Base-by-base conservation (phyloP, 305 asterid genomes). In the Fraxinus albicans region DNA sequence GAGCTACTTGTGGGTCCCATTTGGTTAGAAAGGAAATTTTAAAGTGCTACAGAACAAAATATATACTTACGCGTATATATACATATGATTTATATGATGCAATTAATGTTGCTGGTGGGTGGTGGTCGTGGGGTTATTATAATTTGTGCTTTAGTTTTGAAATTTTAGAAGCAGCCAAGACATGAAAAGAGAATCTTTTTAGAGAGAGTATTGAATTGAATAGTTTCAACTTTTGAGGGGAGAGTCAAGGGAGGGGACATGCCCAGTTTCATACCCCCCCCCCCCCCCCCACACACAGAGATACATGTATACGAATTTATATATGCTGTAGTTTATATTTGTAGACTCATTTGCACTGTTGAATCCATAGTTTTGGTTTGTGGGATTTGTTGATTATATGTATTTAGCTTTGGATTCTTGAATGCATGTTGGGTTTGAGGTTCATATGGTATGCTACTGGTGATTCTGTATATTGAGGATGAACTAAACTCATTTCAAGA, bases 361-460 rank as follows among this genome's bases (percentile, higher is more conserved):
- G 15, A 19, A 23, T 36, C 36, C 13, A 19, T 63, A 19, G 23
- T 36, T 79, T 58, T 19, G 67, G 67, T 19, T n/a, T 58, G 9
- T 6, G 67, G 67, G 7, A 58, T 79, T 55, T 73, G 42, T 34
- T 31, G 15, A 73, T 73, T 38, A 10, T 17, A 8, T 34, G 25
- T 17, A 23, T 50, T 55, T 53, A 44, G 38, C 60, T 25, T 31
- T 19, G 58, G 73, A 47, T 44, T 78, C 50, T 27, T 55, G 13
- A 78, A 33, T 85, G 90, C 88, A 82, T 87, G 89, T 80, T 84
- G 79, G 72, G 36, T 77, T 80, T 87, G 77, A 60, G 74, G 67
- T 74, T 80, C 74, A 35, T 19, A 35, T 15, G 38, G n/a, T 73
- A 38, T 81, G 42, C 19, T 58, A 29, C 73, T 80, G 80, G 33